A percentile compares a stretch with the other conserved stretches of the same genome.
These are phyloP conservation scores for Penicillium sp. DNA, from an alignment of 2,329 filamentous ascomycete genomes.

Conservation along the genomic window DNA sequence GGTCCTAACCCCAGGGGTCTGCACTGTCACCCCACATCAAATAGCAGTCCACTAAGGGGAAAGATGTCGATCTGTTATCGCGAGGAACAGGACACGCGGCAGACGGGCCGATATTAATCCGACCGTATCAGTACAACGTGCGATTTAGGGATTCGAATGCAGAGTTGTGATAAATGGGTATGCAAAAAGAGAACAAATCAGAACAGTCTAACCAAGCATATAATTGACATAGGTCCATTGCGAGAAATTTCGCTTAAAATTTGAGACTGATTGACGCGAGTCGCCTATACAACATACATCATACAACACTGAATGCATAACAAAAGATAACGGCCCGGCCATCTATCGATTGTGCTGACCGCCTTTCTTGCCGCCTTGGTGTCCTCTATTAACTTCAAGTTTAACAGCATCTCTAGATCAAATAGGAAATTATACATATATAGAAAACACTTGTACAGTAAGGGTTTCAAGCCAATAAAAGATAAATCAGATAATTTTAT, in stretches of 20 bases:
- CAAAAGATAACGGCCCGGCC: neutral
- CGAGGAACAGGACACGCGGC: conserved; percentile 30
- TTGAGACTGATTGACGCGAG: neutral
- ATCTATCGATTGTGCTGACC: neutral
- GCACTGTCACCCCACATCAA: conserved; percentile 29
- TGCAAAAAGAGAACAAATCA: neutral
- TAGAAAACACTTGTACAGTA: too few species aligned
- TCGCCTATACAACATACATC: neutral
- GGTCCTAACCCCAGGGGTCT: conserved; percentile 15
- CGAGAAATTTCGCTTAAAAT: neutral
- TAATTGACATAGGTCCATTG: neutral
- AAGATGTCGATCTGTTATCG: conserved; percentile 20
- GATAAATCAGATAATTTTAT: too few species aligned
- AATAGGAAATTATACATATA: too few species aligned
- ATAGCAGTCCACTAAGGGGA: conserved; percentile 17
- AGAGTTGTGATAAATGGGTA: neutral
- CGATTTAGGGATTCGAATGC: neutral
- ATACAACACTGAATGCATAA: neutral
- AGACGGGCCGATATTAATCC: conserved; percentile 37
- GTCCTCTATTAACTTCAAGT: too few species aligned
- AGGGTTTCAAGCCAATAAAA: too few species aligned
- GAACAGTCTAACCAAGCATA: neutral
- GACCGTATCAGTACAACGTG: conserved; percentile 17
- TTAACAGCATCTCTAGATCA: too few species aligned
- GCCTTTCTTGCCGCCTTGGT: neutral